These are phyloP conservation scores for Neofusicoccum sp. DNA, from an alignment of 2,329 filamentous ascomycete genomes.

Conservation along the genomic window DNA sequence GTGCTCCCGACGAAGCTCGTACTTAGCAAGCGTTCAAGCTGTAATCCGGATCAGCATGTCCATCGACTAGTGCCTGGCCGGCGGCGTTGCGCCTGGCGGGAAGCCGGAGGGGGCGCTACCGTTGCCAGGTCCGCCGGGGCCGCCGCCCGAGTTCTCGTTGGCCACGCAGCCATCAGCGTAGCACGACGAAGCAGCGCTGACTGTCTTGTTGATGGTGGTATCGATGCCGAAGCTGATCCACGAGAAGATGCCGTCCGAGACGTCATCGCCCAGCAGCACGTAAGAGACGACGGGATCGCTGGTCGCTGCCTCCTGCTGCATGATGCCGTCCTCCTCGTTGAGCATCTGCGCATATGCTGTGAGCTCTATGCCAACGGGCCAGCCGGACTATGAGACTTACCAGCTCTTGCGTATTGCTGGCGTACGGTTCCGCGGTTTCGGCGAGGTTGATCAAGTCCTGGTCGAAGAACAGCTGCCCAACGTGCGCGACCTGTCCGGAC, in stretches of 20 bases:
- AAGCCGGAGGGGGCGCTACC: neutral
- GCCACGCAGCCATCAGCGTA: conserved; percentile 19
- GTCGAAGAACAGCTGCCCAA: conserved; percentile 68
- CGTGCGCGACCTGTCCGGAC: conserved; percentile 51
- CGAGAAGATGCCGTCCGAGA: conserved; percentile 36
- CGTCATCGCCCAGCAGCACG: conserved; percentile 56
- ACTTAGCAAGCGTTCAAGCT: neutral
- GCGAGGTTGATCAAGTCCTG: conserved; percentile 58
- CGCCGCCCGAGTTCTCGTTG: conserved; percentile 14
- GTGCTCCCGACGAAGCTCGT: too few relatives aligned
- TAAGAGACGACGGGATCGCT: conserved; percentile 60
- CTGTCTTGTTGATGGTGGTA: conserved; percentile 17
- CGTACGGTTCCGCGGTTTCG: conserved; percentile 50
- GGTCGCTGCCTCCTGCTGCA: conserved; percentile 52
- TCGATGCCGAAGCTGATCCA: conserved; percentile 30
- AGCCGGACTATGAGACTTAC: conserved; percentile 34
- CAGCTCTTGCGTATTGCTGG: conserved; percentile 44
- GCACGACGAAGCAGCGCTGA: conserved; percentile 7
- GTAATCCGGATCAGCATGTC: neutral
- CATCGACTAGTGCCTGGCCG: neutral
- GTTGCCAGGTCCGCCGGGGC: neutral
- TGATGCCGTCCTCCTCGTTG: conserved; percentile 56
- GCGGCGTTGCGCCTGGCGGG: neutral
- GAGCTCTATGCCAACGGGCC: neutral
- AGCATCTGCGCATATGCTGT: neutral